phyloP scores from a whole-genome alignment of 2,329 filamentous ascomycete species.

The Trematosphaeria pertusa region DNA sequence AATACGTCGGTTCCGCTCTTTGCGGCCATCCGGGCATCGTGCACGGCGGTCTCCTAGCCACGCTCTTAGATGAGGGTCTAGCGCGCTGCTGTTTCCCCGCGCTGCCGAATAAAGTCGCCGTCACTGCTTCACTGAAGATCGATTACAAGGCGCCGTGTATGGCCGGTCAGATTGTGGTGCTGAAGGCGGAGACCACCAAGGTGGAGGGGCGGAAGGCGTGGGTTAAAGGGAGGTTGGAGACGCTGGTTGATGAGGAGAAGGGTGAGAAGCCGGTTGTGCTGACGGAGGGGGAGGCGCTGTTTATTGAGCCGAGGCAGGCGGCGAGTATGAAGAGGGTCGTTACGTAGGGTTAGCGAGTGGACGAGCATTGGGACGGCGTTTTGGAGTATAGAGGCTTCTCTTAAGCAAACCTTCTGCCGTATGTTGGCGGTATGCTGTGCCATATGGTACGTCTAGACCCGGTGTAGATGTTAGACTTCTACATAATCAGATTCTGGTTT shows the following conservation, averaged over 20 bases:
- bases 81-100: conserved; percentile 88
- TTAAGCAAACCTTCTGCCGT: no score
- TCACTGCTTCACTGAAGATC: conserved; percentile 84
- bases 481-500: no score
- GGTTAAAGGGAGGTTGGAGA: conserved; percentile 88
- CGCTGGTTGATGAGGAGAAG: conserved; percentile 75
- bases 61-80: conserved; percentile 87
- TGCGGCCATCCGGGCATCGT: conserved; percentile 92
- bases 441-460: no score
- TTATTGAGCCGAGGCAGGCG: conserved; percentile 86
- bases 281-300: conserved; percentile 84
- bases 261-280: conserved; percentile 68
- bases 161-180: conserved; percentile 76
- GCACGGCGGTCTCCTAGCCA: conserved; percentile 91
- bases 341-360: no score
- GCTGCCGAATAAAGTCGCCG: conserved; percentile 81
- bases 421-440: no score
- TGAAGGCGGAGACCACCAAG: conserved; percentile 80
- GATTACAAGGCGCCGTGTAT: conserved; percentile 84
- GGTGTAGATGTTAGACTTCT: no score
- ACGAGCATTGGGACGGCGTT: no score
- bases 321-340: conserved; percentile 51
- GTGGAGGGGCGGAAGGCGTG: conserved; percentile 94
- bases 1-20: conserved; percentile 78
- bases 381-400: no score